These are phyloP conservation scores for Cercospora berteroae DNA, from an alignment of 2,329 filamentous ascomycete genomes.

Conservation along the genomic window DNA sequence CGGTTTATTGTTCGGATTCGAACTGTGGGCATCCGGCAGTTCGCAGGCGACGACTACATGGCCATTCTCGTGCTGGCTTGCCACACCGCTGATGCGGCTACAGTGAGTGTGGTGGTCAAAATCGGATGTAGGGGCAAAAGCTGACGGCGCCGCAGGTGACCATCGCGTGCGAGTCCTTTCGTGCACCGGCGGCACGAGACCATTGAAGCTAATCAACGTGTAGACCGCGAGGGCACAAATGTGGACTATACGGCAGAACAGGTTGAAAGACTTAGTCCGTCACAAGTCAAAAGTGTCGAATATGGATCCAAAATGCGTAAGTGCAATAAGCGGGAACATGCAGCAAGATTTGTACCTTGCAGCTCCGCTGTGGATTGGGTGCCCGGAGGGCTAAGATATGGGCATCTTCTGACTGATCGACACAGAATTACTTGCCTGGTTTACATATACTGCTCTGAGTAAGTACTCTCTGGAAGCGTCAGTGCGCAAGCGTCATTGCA, in stretches of 20 bases:
- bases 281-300: conserved; percentile 34
- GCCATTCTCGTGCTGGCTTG: conserved; percentile 38
- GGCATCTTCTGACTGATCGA: neutral
- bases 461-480: neutral
- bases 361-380: neutral
- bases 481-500: neutral
- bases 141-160: conserved; percentile 20
- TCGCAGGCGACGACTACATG: conserved; percentile 44
- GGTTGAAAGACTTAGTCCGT: conserved; percentile 29
- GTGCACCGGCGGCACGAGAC: neutral
- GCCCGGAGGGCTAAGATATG: no score
- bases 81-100: conserved; percentile 40
- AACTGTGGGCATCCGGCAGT: conserved; percentile 40
- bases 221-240: conserved; percentile 35
- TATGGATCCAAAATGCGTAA: conserved; percentile 39
- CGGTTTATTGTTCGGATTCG: conserved; percentile 41
- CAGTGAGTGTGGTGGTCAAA: conserved; percentile 27
- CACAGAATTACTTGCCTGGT: conserved; percentile 42
- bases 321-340: neutral
- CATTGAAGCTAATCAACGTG: neutral
- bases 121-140: neutral
- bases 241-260: conserved; percentile 28
- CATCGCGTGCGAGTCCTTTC: conserved; percentile 17
- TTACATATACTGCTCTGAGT: conserved; percentile 22
- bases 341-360: neutral